Evolutionary conservation across 164 flowering plant species (phyloP).

Genomic region (Annona squamosa): DNA sequence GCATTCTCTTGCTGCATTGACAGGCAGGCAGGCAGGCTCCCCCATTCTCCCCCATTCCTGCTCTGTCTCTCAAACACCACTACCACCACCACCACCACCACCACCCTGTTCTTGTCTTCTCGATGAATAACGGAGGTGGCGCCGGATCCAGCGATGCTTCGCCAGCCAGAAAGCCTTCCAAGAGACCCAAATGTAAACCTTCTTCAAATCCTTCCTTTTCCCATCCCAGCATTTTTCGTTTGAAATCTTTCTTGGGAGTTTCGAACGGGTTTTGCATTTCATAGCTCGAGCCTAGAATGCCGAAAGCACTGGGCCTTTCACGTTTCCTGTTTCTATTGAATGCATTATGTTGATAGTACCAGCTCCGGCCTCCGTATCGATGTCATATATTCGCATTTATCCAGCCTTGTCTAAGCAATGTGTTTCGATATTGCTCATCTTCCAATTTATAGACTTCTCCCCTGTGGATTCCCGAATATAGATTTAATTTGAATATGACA

Average conservation of each 20-base stretch:
- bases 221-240: background rate
- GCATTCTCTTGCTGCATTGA: background rate
- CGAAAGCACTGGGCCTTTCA: background rate
- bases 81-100: too few species aligned
- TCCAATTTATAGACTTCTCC: background rate
- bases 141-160: slow-evolving; percentile 14
- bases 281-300: background rate
- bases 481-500: too few species aligned
- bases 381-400: background rate
- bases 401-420: background rate
- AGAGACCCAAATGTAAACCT: slow-evolving; percentile 23
- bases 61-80: background rate
- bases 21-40: background rate
- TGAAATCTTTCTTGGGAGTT: background rate
- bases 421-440: background rate
- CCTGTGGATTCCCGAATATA: too few species aligned
- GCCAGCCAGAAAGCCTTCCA: slow-evolving; percentile 20
- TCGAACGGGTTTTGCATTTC: background rate
- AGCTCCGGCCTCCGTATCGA: background rate
- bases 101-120: background rate
- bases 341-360: background rate
- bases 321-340: background rate
- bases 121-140: slow-evolving; percentile 14
- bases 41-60: background rate
- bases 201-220: background rate